Base-by-base conservation (phyloP, 1,284 basidiomycete species). In the Naganishia cerealis region DNA sequence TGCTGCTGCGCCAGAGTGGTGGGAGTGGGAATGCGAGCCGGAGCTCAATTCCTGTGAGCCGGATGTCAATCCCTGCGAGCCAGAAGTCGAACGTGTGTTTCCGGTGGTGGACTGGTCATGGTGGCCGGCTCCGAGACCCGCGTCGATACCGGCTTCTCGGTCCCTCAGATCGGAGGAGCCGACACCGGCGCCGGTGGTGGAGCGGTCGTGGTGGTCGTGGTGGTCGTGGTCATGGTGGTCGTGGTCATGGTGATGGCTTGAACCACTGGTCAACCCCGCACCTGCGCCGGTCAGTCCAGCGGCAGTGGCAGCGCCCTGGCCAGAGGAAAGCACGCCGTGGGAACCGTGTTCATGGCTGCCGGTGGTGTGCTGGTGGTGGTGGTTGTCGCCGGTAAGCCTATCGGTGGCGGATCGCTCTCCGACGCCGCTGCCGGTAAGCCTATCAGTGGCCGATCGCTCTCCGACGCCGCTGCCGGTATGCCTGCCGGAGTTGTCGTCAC, bases 71-170 rank as follows among this genome's bases (percentile, higher is more conserved):
- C 24, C 55, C 3, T 33, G 29, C 43, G 48, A 58, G 12, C 26
- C 40, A 9, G 40, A 21, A 26, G 29, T 66, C 65, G 40, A 50
- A 10, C 55, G 46, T n/a, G 43, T n/a, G 29, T 33, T 33, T 18
- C 43, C 43, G n/a, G 53, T 21, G 8, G 26, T 13, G 9, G 55
- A 57, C 46, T 65, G 54, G 39, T 58, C 53, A 33, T 70, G 69
- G 55, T 67, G 66, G 24, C 66, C 59, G 18, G 52, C 65, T n/a
- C 56, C 65, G 21, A 67, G 16, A 57, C 62, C 68, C 13, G 56
- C 50, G 33, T 55, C 15, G 29, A 67, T 33, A 21, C 66, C 69
- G 2, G 65, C 58, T 26, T 58, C 48, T 8, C 40, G 38, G 38
- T 63, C 67, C 40, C 52, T 53, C 50, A 63, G 24, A 24, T 50